Evolutionary conservation across 306 rosid species (phyloP), one percentile per base, ranked within the genome.

Genomic region (Quercus robur): DNA sequence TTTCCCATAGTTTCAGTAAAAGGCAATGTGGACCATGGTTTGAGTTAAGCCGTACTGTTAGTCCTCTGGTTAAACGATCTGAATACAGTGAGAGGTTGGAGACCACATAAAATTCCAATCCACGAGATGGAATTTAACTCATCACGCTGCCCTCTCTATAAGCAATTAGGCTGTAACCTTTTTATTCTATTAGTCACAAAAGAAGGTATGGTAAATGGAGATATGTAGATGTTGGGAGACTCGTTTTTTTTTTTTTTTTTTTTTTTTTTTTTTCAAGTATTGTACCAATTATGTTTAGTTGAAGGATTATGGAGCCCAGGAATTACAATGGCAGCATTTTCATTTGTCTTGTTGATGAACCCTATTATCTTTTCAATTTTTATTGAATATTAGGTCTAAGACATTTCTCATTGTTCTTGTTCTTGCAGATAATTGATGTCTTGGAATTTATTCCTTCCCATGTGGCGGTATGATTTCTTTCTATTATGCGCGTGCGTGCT

Each of bases 341-440:
- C 70, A 2, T 63, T 28, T 63, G 38, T 63, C 19, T 63, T 63
- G 41, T 26, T 63, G 33, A 63, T 63, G 41, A 63, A 28, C 38
- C 41, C 70, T 59, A 12, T 26, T 21, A 23, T 59, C 31, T 59
- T 23, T 26, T n/a, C 54, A 49, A 49, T 11, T 49, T 49, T 49
- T 13, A 49, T 49, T 49, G 17, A 49, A 2, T 19, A n/a, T 17
- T 55, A 31, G 71, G 58, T 84, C 71, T 20, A 44, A 52, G 28
- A 54, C 25, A 64, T 75, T 83, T 77, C 74, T 75, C 73, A 25
- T 31, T 70, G 6, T 73, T 64, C 30, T 58, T 76, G 56, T 49
- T 73, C 80, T 81, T 85, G 92, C 97, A 94, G 99, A 86, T 95
- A 80, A 84, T 95, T 86, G 97, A 95, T 86, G 99, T 95, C 78